Evolutionary conservation across 225 moss, liverwort and hornwort genomes (phyloP), one percentile per base, ranked within the genome.

Genomic region (Takakia lepidozioides): DNA sequence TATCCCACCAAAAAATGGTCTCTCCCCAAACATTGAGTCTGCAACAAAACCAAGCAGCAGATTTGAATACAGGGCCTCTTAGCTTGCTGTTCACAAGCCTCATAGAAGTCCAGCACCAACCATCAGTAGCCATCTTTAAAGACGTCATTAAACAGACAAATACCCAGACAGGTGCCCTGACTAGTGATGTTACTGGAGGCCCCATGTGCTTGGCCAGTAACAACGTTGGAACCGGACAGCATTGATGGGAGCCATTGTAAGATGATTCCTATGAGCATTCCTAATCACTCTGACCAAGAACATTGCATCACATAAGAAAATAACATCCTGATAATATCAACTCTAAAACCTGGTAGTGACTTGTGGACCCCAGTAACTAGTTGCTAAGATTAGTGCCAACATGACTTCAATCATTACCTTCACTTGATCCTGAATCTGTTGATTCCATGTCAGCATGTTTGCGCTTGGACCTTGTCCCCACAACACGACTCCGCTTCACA

Each of bases 371-470:
- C n/a, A n/a, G n/a, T n/a, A n/a, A n/a, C 32, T 11, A 32, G 32
- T 32, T 32, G 8, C 10, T 9, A 2, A 45, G 6, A 29, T 18
- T n/a, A 29, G 6, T 14, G 4, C 3, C 17, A 50, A 50, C 28
- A 27, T 19, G n/a, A 36, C 15, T 18, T 19, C 11, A 10, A 20
- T 25, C 3, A 26, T 51, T 82, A 69, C 76, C 71, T 63, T 73
- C 73, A 54, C 66, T 73, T 18, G 62, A 77, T 71, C 89, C 90
- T 39, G 90, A 79, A 71, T 95, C 93, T 55, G 78, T 73, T 28
- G 76, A 76, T 11, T 95, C 86, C 72, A 90, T 80, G 24, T 90
- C 93, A 24, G 86, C 70, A 51, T 82, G 89, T 29, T 87, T 87
- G 25, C 93, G 84, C 61, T 95, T 95, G 58, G 74, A 34, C 54